Conservation (phyloP, 73 alveolate species). For the Paramecium pentaurelia region DNA sequence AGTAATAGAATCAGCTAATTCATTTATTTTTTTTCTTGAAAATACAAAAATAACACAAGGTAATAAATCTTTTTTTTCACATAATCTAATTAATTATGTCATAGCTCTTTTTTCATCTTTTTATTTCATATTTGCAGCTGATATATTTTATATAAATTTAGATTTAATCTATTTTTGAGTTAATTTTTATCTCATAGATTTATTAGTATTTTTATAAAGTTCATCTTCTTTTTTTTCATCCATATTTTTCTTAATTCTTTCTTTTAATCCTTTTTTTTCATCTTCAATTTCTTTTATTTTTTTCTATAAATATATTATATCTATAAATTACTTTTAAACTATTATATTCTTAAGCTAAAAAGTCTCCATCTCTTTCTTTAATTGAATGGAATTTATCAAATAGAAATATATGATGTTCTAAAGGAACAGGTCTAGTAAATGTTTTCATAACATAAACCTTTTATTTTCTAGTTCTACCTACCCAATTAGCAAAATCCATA, state of each 20-base stretch:
- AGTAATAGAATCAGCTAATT: conserved; percentile 74
- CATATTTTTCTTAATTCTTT: conserved; percentile 42
- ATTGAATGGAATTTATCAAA: conserved; percentile 72
- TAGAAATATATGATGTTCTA: conserved; percentile 81
- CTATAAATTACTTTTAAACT: conserved; percentile 39
- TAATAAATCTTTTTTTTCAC: conserved; percentile 73
- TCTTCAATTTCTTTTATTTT: conserved; percentile 49
- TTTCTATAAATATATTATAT: conserved; percentile 19
- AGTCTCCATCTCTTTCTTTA: conserved; percentile 72
- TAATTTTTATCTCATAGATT: conserved; percentile 66
- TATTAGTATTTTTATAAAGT: conserved; percentile 63
- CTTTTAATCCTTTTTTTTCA: conserved; percentile 50
- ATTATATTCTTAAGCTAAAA: not conserved
- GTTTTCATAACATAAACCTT: conserved; percentile 91
- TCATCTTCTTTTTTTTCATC: conserved; percentile 67
- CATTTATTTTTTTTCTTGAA: conserved; percentile 79
- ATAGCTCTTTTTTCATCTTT: conserved; percentile 49
- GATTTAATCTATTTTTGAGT: conserved; percentile 65
- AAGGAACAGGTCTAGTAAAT: conserved; percentile 93
- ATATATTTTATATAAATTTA: conserved; percentile 29
- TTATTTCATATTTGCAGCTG: conserved; percentile 43
- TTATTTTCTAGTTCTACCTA: conserved; percentile 89
- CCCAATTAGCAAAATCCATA: conserved; percentile 98
- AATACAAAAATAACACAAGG: conserved; percentile 97
- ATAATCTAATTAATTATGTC: conserved; percentile 62